phyloP scores from a whole-genome alignment of 1,139 yeast genomes.

The Pneumocystis carinii region DNA sequence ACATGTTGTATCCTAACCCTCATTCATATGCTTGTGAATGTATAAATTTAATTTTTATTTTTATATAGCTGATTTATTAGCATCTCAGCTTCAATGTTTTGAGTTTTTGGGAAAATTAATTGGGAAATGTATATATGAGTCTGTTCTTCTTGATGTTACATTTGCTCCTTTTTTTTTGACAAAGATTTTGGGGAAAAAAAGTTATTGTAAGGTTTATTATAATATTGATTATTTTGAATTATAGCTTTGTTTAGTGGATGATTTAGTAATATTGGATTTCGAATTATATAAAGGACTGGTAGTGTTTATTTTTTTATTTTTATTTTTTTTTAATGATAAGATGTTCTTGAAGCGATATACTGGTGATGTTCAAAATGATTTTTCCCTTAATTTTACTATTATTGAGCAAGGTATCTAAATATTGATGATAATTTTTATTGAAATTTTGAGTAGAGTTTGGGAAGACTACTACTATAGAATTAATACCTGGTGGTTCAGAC shows the following conservation, averaged over 20 bases:
- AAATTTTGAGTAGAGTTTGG: constrained; percentile 15
- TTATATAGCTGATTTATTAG: constrained; percentile 19
- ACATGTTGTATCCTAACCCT: constrained; percentile 63
- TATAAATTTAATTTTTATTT: background rate
- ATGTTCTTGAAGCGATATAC: constrained; percentile 41
- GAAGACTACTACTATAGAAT: constrained; percentile 33
- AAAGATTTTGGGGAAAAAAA: constrained; percentile 36
- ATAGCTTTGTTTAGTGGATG: constrained; percentile 53
- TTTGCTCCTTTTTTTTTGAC: constrained; percentile 80
- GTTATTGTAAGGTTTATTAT: constrained; percentile 6
- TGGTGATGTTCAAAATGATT: constrained; percentile 38
- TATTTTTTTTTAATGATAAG: background rate
- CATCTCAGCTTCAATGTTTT: constrained; percentile 27
- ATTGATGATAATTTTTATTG: constrained; percentile 16
- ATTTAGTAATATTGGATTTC: constrained; percentile 53
- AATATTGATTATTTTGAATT: constrained; percentile 9
- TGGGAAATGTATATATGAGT: constrained; percentile 84
- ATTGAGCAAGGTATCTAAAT: constrained; percentile 25
- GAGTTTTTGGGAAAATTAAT: constrained; percentile 64
- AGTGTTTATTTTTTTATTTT: constrained; percentile 3
- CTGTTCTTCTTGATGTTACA: constrained; percentile 61
- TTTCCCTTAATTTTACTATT: constrained; percentile 55
- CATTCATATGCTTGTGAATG: constrained; percentile 23
- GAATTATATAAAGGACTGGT: constrained; percentile 52
- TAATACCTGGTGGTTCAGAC: constrained; percentile 45